Percentiles rank a stretch among this genome's conserved stretches.
These are phyloP conservation scores for Oidium heveae DNA, from an alignment of 2,329 filamentous ascomycete genomes.

Conservation along the genomic window DNA sequence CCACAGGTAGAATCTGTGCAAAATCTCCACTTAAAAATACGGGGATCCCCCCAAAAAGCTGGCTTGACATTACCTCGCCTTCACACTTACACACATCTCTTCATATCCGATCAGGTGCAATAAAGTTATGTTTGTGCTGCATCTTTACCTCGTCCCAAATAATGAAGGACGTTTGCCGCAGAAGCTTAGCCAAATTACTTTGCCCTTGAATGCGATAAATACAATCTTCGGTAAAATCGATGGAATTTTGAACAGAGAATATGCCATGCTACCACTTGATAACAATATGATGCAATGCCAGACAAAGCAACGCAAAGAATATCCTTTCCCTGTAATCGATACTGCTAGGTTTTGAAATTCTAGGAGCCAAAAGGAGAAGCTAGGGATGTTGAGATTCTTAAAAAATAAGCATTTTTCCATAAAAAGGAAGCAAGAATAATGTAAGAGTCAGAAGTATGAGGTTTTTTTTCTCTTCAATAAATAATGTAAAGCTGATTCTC, in stretches of 20 bases:
- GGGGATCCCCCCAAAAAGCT: background rate
- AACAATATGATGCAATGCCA: background rate
- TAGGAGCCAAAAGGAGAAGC: no score
- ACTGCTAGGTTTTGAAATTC: no score
- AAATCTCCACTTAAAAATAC: background rate
- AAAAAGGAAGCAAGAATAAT: no score
- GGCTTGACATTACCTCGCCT: no score
- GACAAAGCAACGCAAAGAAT: background rate
- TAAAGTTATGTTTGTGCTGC: background rate
- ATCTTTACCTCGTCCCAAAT: background rate
- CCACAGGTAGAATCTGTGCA: background rate
- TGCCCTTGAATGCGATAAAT: background rate
- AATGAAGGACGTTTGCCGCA: background rate
- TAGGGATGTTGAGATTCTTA: no score
- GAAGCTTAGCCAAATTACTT: background rate
- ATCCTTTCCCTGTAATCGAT: background rate
- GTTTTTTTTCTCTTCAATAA: no score
- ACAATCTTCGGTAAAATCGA: background rate
- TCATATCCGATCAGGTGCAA: background rate
- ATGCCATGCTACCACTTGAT: background rate
- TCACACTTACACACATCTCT: background rate
- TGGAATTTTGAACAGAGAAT: background rate
- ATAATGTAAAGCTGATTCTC: no score
- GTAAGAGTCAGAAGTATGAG: no score
- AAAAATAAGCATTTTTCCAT: no score